Evolutionary conservation across 2,329 filamentous ascomycete genomes (phyloP).

Genomic region (Neonectria coccinea): DNA sequence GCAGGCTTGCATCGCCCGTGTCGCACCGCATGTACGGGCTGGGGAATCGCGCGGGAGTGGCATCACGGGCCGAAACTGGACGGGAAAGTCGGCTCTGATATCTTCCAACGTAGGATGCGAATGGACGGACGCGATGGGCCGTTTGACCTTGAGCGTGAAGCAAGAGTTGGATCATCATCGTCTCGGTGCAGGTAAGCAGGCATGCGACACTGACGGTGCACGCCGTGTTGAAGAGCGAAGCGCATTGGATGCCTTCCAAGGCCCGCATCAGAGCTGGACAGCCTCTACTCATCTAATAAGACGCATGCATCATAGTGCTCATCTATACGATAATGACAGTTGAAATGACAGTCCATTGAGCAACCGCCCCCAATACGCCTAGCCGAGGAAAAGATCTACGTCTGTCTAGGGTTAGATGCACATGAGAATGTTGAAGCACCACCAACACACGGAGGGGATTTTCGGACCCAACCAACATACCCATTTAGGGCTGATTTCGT

Average conservation of each 20-base stretch:
- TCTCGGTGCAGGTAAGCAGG: background rate
- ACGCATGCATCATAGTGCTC: background rate
- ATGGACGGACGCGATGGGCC: background rate
- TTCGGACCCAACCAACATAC: no score
- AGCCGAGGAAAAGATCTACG: background rate
- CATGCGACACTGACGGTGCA: background rate
- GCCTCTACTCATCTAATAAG: background rate
- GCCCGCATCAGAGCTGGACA: background rate
- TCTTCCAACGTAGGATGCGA: background rate
- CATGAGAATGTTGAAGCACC: background rate
- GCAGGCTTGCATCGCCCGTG: background rate
- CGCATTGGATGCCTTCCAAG: background rate
- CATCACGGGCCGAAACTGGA: background rate
- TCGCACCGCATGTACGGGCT: slow-evolving; percentile 17
- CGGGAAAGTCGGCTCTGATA: background rate
- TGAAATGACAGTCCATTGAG: background rate
- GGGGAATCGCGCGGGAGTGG: background rate
- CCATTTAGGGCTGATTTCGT: no score
- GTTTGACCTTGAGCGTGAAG: background rate
- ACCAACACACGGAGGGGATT: no score
- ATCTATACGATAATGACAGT: background rate
- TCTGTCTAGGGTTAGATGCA: background rate
- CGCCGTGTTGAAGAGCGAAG: background rate
- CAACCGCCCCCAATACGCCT: background rate
- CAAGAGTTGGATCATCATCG: background rate